These are phyloP conservation scores for Cephaloascus fragrans DNA, from an alignment of 805 yeast species.

Conservation along the genomic window DNA sequence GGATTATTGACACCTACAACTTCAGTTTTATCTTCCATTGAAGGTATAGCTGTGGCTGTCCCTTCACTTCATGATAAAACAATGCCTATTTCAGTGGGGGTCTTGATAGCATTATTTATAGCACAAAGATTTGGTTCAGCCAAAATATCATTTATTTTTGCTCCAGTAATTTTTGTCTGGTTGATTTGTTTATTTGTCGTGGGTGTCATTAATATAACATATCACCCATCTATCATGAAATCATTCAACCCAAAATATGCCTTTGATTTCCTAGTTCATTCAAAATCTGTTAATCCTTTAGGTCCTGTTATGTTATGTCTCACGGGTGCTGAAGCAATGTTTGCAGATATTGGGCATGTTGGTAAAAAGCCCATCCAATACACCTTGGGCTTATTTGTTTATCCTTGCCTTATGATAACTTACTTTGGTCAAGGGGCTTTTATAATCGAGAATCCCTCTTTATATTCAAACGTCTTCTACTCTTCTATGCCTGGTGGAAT, in stretches of 20 bases:
- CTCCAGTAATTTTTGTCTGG: slow-evolving; percentile 49
- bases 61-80: slow-evolving; percentile 30
- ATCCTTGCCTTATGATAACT: slow-evolving; percentile 39
- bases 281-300: slow-evolving; percentile 31
- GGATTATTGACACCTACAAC: slow-evolving; percentile 58
- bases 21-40: slow-evolving; percentile 47
- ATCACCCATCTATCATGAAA: slow-evolving; percentile 32
- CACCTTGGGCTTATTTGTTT: slow-evolving; percentile 35
- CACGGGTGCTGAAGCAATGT: slow-evolving; percentile 58
- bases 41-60: slow-evolving; percentile 44
- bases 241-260: slow-evolving; percentile 46
- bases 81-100: slow-evolving; percentile 39
- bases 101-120: slow-evolving; percentile 33
- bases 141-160: slow-evolving; percentile 36
- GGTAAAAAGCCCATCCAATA: slow-evolving; percentile 40
- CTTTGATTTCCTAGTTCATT: slow-evolving; percentile 24
- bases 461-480: slow-evolving; percentile 33
- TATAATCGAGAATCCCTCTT: slow-evolving; percentile 27
- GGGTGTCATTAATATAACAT: slow-evolving; percentile 36
- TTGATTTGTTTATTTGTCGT: slow-evolving; percentile 29
- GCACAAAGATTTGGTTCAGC: slow-evolving; percentile 42
- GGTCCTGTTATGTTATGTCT: slow-evolving; percentile 44
- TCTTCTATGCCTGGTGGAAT: slow-evolving; percentile 41
- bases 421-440: slow-evolving; percentile 54
- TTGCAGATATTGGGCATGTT: slow-evolving; percentile 53